Conservation (phyloP, 345 rosid species). For the Fremontodendron californicum region DNA sequence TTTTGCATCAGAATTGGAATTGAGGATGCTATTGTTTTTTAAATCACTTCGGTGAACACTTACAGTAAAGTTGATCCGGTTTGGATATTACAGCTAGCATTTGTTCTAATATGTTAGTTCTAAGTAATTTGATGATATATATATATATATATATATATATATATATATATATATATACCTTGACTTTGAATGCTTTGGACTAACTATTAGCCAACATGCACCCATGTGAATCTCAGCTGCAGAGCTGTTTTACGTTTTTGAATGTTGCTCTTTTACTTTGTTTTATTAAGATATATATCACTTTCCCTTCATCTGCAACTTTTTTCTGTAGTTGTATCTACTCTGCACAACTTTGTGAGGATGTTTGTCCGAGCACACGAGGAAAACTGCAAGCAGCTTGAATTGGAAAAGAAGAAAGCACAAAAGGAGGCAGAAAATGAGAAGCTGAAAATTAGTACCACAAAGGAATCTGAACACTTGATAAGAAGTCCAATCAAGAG, state of each 20-base stretch:
- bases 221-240: not conserved
- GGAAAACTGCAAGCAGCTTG: constrained; percentile 75
- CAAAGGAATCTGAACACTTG: constrained; percentile 22
- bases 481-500: constrained; percentile 5
- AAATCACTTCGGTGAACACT: not conserved
- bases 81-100: not conserved
- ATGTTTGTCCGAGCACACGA: constrained; percentile 66
- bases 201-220: not conserved
- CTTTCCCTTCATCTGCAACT: constrained; percentile 11
- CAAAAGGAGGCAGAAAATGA: constrained; percentile 48
- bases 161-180: no score
- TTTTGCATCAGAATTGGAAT: not conserved
- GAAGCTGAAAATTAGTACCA: constrained; percentile 28
- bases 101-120: not conserved
- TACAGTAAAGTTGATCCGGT: not conserved
- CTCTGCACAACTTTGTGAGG: constrained; percentile 65
- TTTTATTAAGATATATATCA: constrained; percentile 1
- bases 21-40: not conserved
- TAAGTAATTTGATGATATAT: not conserved
- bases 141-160: not conserved
- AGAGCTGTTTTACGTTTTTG: not conserved
- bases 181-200: not conserved
- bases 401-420: constrained; percentile 58
- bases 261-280: not conserved
- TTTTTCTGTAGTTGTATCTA: constrained; percentile 59